phyloP scores from a whole-genome alignment of 164 flowering plant species.

The Liquidambar formosana region DNA sequence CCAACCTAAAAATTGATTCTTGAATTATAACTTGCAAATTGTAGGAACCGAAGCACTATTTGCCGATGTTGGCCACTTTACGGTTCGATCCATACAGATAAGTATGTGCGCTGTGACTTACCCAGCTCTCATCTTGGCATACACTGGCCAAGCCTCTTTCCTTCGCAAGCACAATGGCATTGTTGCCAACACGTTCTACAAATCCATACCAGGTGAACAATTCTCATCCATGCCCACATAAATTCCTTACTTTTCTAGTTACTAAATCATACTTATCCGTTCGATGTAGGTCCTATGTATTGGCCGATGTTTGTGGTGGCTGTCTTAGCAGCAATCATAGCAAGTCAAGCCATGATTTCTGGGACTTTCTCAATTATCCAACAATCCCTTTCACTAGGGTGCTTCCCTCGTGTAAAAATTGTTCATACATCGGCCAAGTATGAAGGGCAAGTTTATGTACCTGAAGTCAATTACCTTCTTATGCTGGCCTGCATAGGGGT shows the following conservation, averaged over 20 bases:
- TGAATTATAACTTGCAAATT: not conserved
- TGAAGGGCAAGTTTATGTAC: conserved; percentile 50
- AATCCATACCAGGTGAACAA: conserved; percentile 54
- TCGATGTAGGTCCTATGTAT: conserved; percentile 38
- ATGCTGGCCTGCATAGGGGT: conserved; percentile 66
- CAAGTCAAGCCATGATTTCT: conserved; percentile 74
- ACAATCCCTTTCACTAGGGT: conserved; percentile 59
- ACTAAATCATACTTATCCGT: not conserved
- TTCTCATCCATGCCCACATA: too few relatives aligned
- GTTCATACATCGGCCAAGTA: conserved; percentile 58
- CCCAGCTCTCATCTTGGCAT: conserved; percentile 61
- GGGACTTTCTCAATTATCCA: conserved; percentile 64
- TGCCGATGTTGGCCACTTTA: conserved; percentile 80
- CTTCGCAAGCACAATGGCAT: conserved; percentile 41
- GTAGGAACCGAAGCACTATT: conserved; percentile 78
- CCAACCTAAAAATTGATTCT: too few relatives aligned
- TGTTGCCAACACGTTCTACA: conserved; percentile 49
- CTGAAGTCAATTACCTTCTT: conserved; percentile 58
- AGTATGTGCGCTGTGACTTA: conserved; percentile 54
- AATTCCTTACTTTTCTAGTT: not conserved
- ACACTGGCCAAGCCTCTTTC: conserved; percentile 73
- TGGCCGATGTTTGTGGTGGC: conserved; percentile 83
- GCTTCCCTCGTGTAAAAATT: conserved; percentile 62
- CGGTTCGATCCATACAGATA: conserved; percentile 63
- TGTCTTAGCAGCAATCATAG: conserved; percentile 66